Conservation (phyloP, 2,329 filamentous ascomycete species). For the Fusarium camptoceras region DNA sequence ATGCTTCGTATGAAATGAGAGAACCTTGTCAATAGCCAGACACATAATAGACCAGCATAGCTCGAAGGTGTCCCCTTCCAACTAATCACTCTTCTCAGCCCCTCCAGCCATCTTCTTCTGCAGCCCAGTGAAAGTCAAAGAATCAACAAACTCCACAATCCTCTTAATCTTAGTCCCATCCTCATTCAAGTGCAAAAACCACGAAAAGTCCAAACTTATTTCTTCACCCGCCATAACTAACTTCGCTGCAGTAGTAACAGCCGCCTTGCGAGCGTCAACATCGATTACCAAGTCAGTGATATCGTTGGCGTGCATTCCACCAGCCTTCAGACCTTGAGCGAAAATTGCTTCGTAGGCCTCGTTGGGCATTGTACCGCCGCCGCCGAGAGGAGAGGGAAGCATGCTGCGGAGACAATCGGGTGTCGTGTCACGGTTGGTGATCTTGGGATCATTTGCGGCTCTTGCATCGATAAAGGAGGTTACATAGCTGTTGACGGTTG, state of each 20-base stretch:
- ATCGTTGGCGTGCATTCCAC: background rate
- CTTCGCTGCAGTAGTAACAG: constrained; percentile 9
- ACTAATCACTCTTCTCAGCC: background rate
- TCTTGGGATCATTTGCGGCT: background rate
- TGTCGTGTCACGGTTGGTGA: constrained; percentile 17
- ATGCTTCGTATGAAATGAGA: too few relatives aligned
- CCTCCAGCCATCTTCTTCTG: background rate
- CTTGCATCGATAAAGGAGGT: constrained; percentile 17
- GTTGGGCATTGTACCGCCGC: constrained; percentile 12
- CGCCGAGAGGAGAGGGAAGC: constrained; percentile 4
- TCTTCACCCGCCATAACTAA: constrained; percentile 11
- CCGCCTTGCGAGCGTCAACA: constrained; percentile 5
- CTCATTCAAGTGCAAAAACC: constrained; percentile 24
- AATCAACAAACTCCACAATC: constrained; percentile 33
- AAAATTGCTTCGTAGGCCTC: constrained; percentile 15
- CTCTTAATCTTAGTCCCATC: constrained; percentile 21
- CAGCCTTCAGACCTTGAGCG: constrained; percentile 10
- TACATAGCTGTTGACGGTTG: constrained; percentile 8
- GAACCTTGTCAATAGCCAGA: background rate
- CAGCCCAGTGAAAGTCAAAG: background rate
- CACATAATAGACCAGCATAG: too few relatives aligned
- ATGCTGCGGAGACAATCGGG: constrained; percentile 14
- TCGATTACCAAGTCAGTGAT: constrained; percentile 20
- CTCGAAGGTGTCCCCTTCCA: background rate
- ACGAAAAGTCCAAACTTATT: constrained; percentile 13